These are phyloP conservation scores for Epichloe elymi DNA, from an alignment of 2,329 filamentous ascomycete species.

Conservation along the genomic window DNA sequence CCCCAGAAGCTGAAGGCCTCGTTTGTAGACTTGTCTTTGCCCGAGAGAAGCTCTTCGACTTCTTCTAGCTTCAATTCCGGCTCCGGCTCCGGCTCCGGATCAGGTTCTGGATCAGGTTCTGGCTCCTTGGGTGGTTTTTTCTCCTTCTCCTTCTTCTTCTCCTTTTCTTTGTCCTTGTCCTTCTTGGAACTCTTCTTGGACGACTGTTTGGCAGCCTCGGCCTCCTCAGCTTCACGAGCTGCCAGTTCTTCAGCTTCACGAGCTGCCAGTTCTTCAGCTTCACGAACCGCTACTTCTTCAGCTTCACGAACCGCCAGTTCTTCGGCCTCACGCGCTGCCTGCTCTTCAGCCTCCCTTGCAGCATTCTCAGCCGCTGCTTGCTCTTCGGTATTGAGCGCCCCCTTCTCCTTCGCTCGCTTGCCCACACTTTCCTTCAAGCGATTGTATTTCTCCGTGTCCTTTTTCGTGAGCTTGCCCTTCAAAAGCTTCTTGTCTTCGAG, in stretches of 20 bases:
- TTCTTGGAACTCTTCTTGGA: slow-evolving; percentile 26
- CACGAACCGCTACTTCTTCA: slow-evolving; percentile 12
- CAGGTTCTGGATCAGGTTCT: slow-evolving; percentile 3
- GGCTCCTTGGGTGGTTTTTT: slow-evolving; percentile 9
- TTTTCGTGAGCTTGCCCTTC: slow-evolving; percentile 32
- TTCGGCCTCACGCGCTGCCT: slow-evolving; percentile 3
- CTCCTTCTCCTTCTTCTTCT: slow-evolving; percentile 11
- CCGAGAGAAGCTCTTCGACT: slow-evolving; percentile 28
- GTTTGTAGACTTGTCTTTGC: slow-evolving; percentile 18
- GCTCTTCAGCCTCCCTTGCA: slow-evolving; percentile 19
- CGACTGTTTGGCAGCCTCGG: slow-evolving; percentile 20
- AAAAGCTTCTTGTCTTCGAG: slow-evolving; percentile 36
- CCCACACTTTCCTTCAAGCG: slow-evolving; percentile 21
- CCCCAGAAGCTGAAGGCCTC: slow-evolving; percentile 47
- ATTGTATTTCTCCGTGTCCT: slow-evolving; percentile 31
- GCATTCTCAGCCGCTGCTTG: slow-evolving; percentile 23
- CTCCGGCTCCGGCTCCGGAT: slow-evolving; percentile 5
- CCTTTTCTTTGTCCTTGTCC: slow-evolving; percentile 14
- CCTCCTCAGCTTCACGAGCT: slow-evolving; percentile 23
- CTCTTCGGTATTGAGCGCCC: slow-evolving; percentile 16
- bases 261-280: slow-evolving; percentile 22
- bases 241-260: slow-evolving; percentile 26
- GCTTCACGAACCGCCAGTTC: slow-evolving; percentile 10
- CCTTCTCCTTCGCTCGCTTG: slow-evolving; percentile 20
- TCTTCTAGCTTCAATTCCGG: slow-evolving; percentile 27